Conservation (phyloP, 352 stramenopile species). For the Phytophthora pseudosyringae region DNA sequence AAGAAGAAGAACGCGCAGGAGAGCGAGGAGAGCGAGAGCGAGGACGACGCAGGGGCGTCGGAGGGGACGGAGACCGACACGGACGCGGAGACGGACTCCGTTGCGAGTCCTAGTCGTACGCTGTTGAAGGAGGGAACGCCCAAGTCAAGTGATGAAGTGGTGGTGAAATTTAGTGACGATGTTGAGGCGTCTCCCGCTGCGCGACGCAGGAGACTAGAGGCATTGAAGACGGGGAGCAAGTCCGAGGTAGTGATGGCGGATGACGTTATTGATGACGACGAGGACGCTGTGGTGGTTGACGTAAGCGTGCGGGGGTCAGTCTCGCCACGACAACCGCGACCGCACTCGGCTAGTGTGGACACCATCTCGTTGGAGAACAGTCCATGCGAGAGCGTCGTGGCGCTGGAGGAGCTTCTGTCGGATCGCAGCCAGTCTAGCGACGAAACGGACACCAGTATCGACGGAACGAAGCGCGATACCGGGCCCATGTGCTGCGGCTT, state of each 20-base stretch:
- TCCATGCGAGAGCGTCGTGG: conserved; percentile 60
- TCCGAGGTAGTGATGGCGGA: neutral
- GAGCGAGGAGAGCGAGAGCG: conserved; percentile 16
- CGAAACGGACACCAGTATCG: conserved; percentile 25
- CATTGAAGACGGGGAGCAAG: conserved; percentile 14
- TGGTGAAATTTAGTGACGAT: conserved; percentile 29
- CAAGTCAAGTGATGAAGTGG: conserved; percentile 20
- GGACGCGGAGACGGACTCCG: conserved; percentile 44
- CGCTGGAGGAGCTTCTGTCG: conserved; percentile 55
- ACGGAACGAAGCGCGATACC: conserved; percentile 26
- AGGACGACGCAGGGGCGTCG: conserved; percentile 22
- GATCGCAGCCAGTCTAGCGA: conserved; percentile 29
- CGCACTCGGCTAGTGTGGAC: conserved; percentile 35
- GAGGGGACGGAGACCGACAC: conserved; percentile 52
- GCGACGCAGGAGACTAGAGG: conserved; percentile 29
- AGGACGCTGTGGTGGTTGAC: conserved; percentile 27
- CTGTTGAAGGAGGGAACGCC: conserved; percentile 17
- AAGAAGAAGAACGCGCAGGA: conserved; percentile 18
- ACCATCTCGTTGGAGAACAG: conserved; percentile 50
- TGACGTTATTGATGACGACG: conserved; percentile 1
- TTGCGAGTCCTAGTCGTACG: conserved; percentile 25
- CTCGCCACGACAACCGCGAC: conserved; percentile 10
- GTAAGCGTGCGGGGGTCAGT: conserved; percentile 9
- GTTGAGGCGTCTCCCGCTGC: conserved; percentile 31
- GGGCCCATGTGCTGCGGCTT: conserved; percentile 49